Percentiles rank a stretch among this genome's conserved stretches.
Conservation (phyloP, 331 rosid genomes). For the Spiraea crenata region DNA sequence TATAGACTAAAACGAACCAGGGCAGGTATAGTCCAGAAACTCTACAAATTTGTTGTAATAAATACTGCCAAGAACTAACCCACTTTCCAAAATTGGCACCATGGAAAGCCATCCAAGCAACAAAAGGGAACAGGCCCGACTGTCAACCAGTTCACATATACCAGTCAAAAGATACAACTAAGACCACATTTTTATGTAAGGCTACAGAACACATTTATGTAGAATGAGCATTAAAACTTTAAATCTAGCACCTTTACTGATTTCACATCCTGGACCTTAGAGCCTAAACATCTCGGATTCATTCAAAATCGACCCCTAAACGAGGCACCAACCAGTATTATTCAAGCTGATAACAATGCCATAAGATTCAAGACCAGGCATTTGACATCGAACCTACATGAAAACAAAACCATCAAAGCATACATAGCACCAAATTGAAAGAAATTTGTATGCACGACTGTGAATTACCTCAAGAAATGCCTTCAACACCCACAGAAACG, state of each 20-base stretch:
- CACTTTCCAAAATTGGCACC: not conserved
- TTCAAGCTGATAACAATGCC: too few species aligned
- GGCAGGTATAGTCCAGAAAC: not conserved
- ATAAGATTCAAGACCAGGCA: not conserved
- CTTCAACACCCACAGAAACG: conserved; percentile 70
- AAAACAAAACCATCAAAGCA: not conserved
- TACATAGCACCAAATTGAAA: not conserved
- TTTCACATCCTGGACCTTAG: not conserved
- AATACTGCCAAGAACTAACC: not conserved
- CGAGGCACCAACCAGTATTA: not conserved
- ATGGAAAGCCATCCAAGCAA: not conserved
- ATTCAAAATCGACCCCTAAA: not conserved
- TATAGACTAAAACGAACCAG: not conserved
- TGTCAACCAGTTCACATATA: too few species aligned
- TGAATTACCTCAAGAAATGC: conserved; percentile 76
- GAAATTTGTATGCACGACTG: not conserved
- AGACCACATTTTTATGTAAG: not conserved
- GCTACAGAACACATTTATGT: not conserved
- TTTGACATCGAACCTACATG: not conserved
- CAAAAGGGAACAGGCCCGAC: not conserved
- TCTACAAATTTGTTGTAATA: not conserved
- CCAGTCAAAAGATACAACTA: too few species aligned
- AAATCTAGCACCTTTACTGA: not conserved
- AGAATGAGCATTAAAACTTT: not conserved
- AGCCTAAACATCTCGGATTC: not conserved